Percentiles rank a stretch among this genome's conserved stretches.
phyloP scores from a whole-genome alignment of 352 stramenopile genomes.

The Globisporangium heterothallicum region DNA sequence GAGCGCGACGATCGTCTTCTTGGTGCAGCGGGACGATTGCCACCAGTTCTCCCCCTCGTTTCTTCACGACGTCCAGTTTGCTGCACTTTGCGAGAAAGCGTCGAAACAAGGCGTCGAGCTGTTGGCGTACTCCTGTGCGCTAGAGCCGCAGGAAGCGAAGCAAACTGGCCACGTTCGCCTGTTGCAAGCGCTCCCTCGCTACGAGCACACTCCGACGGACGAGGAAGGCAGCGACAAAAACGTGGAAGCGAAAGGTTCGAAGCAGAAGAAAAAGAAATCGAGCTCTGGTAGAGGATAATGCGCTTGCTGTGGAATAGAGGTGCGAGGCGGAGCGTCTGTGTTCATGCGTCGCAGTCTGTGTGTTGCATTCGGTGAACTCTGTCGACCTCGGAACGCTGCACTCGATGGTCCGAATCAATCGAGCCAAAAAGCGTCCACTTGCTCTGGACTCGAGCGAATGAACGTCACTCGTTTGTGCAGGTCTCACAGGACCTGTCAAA shows the following conservation, averaged over 20 bases:
- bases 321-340: no score
- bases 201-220: constrained; percentile 8
- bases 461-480: not conserved
- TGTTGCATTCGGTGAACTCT: no score
- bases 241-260: no score
- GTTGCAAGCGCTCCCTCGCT: constrained; percentile 31
- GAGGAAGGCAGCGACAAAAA: not conserved
- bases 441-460: not conserved
- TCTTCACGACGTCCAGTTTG: constrained; percentile 61
- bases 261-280: no score
- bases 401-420: no score
- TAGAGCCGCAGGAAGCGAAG: constrained; percentile 40
- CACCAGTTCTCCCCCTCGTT: constrained; percentile 58
- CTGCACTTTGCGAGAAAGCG: constrained; percentile 46
- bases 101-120: constrained; percentile 48
- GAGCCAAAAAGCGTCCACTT: not conserved
- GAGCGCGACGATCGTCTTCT: constrained; percentile 60
- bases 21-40: constrained; percentile 79
- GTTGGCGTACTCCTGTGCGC: constrained; percentile 46
- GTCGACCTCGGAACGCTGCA: no score
- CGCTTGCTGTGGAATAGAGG: no score
- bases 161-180: constrained; percentile 32
- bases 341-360: no score
- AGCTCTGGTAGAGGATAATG: no score
- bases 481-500: not conserved